Conservation (phyloP, 805 yeast genomes). For the Kregervanrija pseudodelftensis region DNA sequence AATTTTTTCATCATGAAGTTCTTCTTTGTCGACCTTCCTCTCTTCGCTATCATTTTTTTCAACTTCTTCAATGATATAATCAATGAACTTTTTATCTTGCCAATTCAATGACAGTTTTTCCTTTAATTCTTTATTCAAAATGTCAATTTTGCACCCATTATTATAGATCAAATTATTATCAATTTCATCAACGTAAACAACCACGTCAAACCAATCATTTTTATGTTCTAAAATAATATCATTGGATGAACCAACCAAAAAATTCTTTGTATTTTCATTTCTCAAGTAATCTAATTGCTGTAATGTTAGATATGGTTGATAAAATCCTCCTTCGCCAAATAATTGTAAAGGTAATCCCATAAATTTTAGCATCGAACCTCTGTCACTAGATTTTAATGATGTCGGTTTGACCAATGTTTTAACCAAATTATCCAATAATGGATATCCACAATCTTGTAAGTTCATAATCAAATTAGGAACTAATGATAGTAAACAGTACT, state of each 20-base stretch:
- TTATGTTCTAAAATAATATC: conserved; percentile 66
- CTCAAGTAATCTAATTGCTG: conserved; percentile 79
- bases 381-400: conserved; percentile 68
- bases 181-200: conserved; percentile 57
- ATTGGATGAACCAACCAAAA: conserved; percentile 82
- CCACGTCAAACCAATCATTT: conserved; percentile 54
- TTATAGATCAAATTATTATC: conserved; percentile 7
- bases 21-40: conserved; percentile 22
- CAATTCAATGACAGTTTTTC: conserved; percentile 40
- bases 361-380: conserved; percentile 68
- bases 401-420: conserved; percentile 48
- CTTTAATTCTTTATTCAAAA: conserved; percentile 36
- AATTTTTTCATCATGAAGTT: conserved; percentile 13
- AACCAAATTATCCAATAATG: conserved; percentile 47
- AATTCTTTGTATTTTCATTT: conserved; percentile 50
- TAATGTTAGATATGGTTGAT: conserved; percentile 89
- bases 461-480: conserved; percentile 74
- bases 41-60: conserved; percentile 23
- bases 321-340: conserved; percentile 80
- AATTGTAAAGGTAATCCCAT: conserved; percentile 84
- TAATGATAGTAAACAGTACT: conserved; percentile 75
- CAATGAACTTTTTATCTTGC: conserved; percentile 73
- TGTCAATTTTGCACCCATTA: conserved; percentile 28
- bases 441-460: conserved; percentile 75
- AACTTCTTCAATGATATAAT: conserved; percentile 46